Percentiles rank a stretch among this genome's conserved stretches.
phyloP scores from a whole-genome alignment of 2,329 filamentous ascomycete genomes.

The Hypoxylon rubiginosum region DNA sequence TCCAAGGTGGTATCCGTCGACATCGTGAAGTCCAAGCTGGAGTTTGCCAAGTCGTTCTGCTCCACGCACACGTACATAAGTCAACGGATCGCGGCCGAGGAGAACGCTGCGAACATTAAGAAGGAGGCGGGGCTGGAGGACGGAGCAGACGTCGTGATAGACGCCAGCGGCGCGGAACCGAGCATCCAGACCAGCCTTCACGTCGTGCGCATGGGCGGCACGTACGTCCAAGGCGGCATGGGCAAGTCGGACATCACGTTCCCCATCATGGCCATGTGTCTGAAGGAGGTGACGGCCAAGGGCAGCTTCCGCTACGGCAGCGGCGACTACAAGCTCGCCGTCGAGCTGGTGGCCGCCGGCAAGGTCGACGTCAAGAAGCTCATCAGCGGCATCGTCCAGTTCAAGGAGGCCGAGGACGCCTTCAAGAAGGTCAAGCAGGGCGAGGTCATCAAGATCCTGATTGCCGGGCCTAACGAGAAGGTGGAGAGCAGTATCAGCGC shows the following conservation, averaged over 20 bases:
- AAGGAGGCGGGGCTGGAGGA: constrained; percentile 71
- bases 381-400: constrained; percentile 82
- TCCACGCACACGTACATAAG: constrained; percentile 79
- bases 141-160: constrained; percentile 84
- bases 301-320: constrained; percentile 91
- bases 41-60: constrained; percentile 80
- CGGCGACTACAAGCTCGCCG: constrained; percentile 87
- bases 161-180: constrained; percentile 83
- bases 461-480: constrained; percentile 75
- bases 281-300: constrained; percentile 88
- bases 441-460: constrained; percentile 79
- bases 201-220: constrained; percentile 77
- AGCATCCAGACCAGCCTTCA: constrained; percentile 83
- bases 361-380: constrained; percentile 86
- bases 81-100: constrained; percentile 72
- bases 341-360: constrained; percentile 80
- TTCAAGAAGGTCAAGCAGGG: constrained; percentile 89
- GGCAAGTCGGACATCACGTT: constrained; percentile 89
- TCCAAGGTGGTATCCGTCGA: constrained; percentile 88
- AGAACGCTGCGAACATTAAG: constrained; percentile 80
- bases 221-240: constrained; percentile 91
- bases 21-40: constrained; percentile 82
- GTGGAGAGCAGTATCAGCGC: constrained; percentile 35
- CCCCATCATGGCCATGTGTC: constrained; percentile 90
- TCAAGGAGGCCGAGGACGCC: constrained; percentile 85